These are phyloP conservation scores for Calvatia gigantea DNA, from an alignment of 768 basidiomycete genomes.

Conservation along the genomic window DNA sequence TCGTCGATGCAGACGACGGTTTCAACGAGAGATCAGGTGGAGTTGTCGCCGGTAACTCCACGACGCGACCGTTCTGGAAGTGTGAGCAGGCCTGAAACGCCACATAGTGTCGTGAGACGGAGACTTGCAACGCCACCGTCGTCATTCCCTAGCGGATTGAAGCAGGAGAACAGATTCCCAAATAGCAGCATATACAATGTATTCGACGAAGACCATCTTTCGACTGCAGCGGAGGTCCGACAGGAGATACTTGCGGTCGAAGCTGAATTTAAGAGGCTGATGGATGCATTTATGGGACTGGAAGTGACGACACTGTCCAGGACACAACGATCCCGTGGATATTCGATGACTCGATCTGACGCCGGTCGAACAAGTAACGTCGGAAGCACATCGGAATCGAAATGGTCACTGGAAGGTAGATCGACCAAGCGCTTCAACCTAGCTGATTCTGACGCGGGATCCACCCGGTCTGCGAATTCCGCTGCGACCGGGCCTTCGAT, in stretches of 20 bases:
- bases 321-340: conserved; percentile 28
- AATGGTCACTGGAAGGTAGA: conserved; percentile 24
- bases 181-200: conserved; percentile 36
- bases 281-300: conserved; percentile 79
- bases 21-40: conserved; percentile 31
- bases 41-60: conserved; percentile 42
- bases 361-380: conserved; percentile 13
- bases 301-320: conserved; percentile 67
- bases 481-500: conserved; percentile 45
- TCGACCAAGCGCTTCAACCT: conserved; percentile 32
- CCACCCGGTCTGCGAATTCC: conserved; percentile 53
- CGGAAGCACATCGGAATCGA: conserved; percentile 7
- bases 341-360: conserved; percentile 19
- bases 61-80: conserved; percentile 36
- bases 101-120: conserved; percentile 39
- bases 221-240: conserved; percentile 60
- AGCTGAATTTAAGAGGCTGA: conserved; percentile 62
- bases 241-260: conserved; percentile 67
- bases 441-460: conserved; percentile 46
- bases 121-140: conserved; percentile 53
- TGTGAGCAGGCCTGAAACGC: conserved; percentile 43
- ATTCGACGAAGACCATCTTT: conserved; percentile 53
- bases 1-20: conserved; percentile 43
- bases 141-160: conserved; percentile 41
- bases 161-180: conserved; percentile 32